Base-by-base conservation (phyloP, 2,329 filamentous ascomycete species). In the Calonectria ilicicola region DNA sequence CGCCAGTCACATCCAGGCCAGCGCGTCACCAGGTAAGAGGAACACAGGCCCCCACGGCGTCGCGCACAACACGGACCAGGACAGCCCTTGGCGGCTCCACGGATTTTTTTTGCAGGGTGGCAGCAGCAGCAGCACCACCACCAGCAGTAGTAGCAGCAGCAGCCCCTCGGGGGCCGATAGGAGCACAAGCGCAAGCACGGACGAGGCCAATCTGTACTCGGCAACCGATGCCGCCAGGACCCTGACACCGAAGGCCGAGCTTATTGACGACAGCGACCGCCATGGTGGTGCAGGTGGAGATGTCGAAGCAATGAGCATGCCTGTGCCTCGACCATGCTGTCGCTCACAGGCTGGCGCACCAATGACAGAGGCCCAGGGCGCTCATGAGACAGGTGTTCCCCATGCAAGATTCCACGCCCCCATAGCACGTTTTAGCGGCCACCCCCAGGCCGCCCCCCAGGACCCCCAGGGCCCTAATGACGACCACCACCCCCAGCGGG, bases 61-160 rank as follows among this genome's bases (percentile, higher is more conserved):
- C 46, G 76, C 72, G 76, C 77, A 78, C 69, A 75, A 78, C 69
- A 75, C 76, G 68, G 70, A 76, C 76, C 66, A 66, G 63, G 63
- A 60, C 32, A 12, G 76, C 76, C 74, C 77, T 63, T 35, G 70
- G 68, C 72, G 40, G 56, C 66, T 68, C 29, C 62, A 68, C 44
- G 68, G 49, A 72, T 71, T 75, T 63, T 63, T 66, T 63, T 58
- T 29, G 44, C 66, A 76, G 47, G 70, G 68, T 64, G 67, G 73
- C n/a, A n/a, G n/a, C n/a, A n/a, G n/a, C n/a, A n/a, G n/a, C n/a
- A n/a, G n/a, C n/a, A n/a, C n/a, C n/a, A n/a, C n/a, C n/a, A n/a
- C n/a, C n/a, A n/a, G n/a, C n/a, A n/a, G n/a, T n/a, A n/a, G n/a
- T n/a, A n/a, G n/a, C n/a, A n/a, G n/a, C n/a, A n/a, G n/a, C n/a